A percentile compares a stretch with the other conserved stretches of the same genome.
phyloP scores from a whole-genome alignment of 148 eudicot species.

The Rheum nobile region DNA sequence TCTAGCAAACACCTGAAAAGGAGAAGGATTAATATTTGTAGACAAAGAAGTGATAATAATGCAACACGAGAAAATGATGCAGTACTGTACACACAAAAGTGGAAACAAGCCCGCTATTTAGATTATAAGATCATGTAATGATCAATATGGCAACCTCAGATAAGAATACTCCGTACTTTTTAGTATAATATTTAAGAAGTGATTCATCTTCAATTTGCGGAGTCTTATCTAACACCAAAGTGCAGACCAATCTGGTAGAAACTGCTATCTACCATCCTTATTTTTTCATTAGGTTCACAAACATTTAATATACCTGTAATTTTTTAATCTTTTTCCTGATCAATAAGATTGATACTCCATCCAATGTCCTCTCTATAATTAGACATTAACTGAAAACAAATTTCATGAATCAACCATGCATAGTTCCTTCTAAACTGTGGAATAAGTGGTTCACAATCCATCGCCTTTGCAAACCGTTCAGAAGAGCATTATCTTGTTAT shows the following conservation, averaged over 20 bases:
- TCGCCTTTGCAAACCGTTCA: neutral
- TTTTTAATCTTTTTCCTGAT: neutral
- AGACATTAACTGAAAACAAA: neutral
- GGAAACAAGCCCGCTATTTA: neutral
- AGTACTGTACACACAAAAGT: neutral
- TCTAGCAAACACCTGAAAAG: slow-evolving; percentile 70
- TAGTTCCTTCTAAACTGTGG: neutral
- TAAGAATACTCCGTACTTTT: neutral
- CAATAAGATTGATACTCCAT: neutral
- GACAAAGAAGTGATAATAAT: neutral
- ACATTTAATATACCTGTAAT: neutral
- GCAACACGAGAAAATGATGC: neutral
- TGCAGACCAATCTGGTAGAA: neutral
- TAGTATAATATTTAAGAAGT: neutral
- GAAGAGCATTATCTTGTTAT: neutral
- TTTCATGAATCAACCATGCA: neutral
- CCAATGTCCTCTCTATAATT: neutral
- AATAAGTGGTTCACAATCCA: neutral
- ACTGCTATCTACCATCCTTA: neutral
- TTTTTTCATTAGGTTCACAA: neutral
- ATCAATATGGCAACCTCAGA: neutral
- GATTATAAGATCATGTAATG: neutral
- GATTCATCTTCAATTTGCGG: neutral
- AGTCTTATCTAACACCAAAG: neutral
- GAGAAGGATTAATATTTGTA: neutral